phyloP scores from a whole-genome alignment of 2,329 filamentous ascomycete species.

The Colletotrichum tofieldiae region DNA sequence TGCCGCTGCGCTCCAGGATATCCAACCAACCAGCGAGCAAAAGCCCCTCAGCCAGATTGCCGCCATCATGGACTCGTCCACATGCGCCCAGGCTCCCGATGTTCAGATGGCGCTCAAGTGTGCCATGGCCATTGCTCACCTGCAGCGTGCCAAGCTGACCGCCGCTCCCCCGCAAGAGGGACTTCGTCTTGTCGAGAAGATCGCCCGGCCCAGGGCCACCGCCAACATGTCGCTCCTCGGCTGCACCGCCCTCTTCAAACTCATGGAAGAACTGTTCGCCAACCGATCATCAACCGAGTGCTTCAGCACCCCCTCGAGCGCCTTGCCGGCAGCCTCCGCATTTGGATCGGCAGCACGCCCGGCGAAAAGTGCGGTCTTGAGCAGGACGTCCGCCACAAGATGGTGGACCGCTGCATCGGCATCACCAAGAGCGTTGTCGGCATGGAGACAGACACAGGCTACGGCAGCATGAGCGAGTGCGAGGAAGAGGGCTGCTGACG shows the following conservation, averaged over 20 bases:
- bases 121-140: conserved; percentile 73
- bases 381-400: conserved; percentile 64
- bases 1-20: conserved; percentile 68
- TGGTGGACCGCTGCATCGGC: conserved; percentile 70
- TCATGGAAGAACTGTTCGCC: conserved; percentile 68
- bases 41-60: conserved; percentile 51
- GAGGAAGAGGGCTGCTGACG: conserved; percentile 52
- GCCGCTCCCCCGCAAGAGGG: conserved; percentile 59
- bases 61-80: conserved; percentile 64
- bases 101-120: conserved; percentile 72
- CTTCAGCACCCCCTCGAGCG: conserved; percentile 67
- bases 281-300: conserved; percentile 64
- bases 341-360: conserved; percentile 72
- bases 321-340: conserved; percentile 70
- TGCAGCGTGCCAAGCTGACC: conserved; percentile 61
- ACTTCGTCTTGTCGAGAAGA: conserved; percentile 64
- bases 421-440: conserved; percentile 72
- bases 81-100: conserved; percentile 64
- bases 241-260: conserved; percentile 71
- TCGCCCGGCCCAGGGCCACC: conserved; percentile 60
- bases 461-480: conserved; percentile 70
- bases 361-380: conserved; percentile 69
- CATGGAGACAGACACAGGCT: conserved; percentile 74
- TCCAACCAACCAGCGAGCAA: conserved; percentile 60
- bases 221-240: conserved; percentile 70